Percentiles rank a stretch among this genome's conserved stretches.
Evolutionary conservation across 345 rosid species (phyloP).

Genomic region (Eutrema japonicum): DNA sequence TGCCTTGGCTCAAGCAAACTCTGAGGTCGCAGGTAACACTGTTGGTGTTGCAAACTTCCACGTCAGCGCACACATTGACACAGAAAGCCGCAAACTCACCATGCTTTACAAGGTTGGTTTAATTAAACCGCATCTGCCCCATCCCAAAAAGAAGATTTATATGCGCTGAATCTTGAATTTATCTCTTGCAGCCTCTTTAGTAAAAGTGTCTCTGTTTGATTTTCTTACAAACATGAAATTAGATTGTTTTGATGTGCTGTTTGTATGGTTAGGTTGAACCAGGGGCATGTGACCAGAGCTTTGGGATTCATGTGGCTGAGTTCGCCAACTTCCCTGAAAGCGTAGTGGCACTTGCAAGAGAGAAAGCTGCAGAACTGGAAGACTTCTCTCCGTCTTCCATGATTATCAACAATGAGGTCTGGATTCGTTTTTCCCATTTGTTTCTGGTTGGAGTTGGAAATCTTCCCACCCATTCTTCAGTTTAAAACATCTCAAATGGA

Average conservation of each 20-base stretch:
- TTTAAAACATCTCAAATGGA: not conserved
- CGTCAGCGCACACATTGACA: constrained; percentile 95
- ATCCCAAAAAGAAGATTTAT: not conserved
- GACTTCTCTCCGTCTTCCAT: constrained; percentile 80
- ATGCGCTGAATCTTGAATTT: constrained; percentile 1
- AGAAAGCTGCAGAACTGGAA: constrained; percentile 93
- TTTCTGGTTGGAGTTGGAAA: constrained; percentile 13
- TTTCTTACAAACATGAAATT: constrained; percentile 5
- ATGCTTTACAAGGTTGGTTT: constrained; percentile 87
- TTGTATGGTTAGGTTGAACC: constrained; percentile 68
- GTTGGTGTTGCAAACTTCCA: constrained; percentile 90
- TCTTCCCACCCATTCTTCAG: not conserved
- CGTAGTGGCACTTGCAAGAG: constrained; percentile 89
- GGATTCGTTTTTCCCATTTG: constrained; percentile 2
- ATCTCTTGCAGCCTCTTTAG: constrained; percentile 1
- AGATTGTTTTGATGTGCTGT: constrained; percentile 14
- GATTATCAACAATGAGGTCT: constrained; percentile 59
- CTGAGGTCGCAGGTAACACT: constrained; percentile 50
- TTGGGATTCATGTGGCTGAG: constrained; percentile 98
- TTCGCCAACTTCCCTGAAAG: constrained; percentile 96
- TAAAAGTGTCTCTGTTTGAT: constrained; percentile 6
- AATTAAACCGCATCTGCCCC: constrained; percentile 15
- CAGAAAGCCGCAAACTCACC: constrained; percentile 80
- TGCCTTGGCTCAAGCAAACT: constrained; percentile 72
- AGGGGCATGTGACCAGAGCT: constrained; percentile 98